Evolutionary conservation across 305 asterid species (phyloP).

Genomic region (Fraxinus platypoda): DNA sequence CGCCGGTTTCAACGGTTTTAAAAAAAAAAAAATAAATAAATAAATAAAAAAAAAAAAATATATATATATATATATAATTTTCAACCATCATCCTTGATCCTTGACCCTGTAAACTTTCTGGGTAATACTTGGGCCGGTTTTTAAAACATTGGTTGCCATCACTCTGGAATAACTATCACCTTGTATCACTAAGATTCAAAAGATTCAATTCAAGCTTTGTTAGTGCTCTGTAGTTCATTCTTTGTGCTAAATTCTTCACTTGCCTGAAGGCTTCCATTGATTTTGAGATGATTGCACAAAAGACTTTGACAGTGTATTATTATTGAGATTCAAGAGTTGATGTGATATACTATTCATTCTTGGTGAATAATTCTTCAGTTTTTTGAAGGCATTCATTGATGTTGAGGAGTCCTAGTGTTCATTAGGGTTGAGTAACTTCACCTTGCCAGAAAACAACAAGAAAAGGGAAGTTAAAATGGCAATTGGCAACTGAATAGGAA

Average conservation of each 20-base stretch:
- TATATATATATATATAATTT: no score
- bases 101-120: not conserved
- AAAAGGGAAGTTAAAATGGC: not conserved
- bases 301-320: not conserved
- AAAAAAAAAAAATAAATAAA: no score
- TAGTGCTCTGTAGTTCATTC: not conserved
- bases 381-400: not conserved
- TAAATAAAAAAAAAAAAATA: no score
- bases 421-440: not conserved
- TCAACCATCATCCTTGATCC: not conserved
- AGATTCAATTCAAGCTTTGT: not conserved
- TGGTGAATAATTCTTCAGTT: not conserved
- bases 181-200: not conserved
- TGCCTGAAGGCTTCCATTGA: not conserved
- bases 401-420: not conserved
- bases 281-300: not conserved
- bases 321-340: not conserved
- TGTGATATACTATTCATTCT: not conserved
- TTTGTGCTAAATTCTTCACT: not conserved
- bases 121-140: not conserved
- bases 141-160: not conserved
- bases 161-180: not conserved
- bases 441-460: not conserved
- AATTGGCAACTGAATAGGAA: not conserved
- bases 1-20: not conserved